A percentile compares a stretch with the other conserved stretches of the same genome.
phyloP scores from a whole-genome alignment of 176 grass and related monocot species.

The Avena insularis region DNA sequence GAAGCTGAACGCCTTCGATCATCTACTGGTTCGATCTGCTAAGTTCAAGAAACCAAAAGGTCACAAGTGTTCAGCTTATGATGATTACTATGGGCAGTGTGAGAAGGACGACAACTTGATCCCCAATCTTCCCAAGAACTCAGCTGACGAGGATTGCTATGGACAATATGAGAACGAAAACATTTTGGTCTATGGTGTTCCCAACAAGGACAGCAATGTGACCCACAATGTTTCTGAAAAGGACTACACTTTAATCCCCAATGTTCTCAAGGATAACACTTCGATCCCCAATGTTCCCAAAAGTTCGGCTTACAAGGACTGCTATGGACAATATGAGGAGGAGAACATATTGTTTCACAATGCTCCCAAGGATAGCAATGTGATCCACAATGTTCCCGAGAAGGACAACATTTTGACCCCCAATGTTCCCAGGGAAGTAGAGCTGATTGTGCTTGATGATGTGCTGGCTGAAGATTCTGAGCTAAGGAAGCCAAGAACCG shows the following conservation, averaged over 20 bases:
- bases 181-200: constrained; percentile 15
- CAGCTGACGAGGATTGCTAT: constrained; percentile 22
- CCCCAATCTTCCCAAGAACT: constrained; percentile 23
- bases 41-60: constrained; percentile 8
- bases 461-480: constrained; percentile 21
- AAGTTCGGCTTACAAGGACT: constrained; percentile 20
- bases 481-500: background rate
- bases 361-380: constrained; percentile 27
- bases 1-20: constrained; percentile 24
- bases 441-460: constrained; percentile 33
- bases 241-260: constrained; percentile 29
- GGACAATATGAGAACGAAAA: constrained; percentile 26
- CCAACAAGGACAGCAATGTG: background rate
- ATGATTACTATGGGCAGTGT: constrained; percentile 9
- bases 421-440: constrained; percentile 29
- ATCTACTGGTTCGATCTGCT: background rate
- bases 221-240: background rate
- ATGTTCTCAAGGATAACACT: constrained; percentile 4
- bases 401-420: constrained; percentile 27
- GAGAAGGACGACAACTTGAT: constrained; percentile 29
- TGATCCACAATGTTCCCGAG: constrained; percentile 22
- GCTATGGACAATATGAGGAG: constrained; percentile 30
- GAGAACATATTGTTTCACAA: constrained; percentile 25
- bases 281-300: constrained; percentile 23
- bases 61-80: constrained; percentile 37